Evolutionary conservation across 2,329 filamentous ascomycete species (phyloP).

Genomic region (Botryotinia convoluta): DNA sequence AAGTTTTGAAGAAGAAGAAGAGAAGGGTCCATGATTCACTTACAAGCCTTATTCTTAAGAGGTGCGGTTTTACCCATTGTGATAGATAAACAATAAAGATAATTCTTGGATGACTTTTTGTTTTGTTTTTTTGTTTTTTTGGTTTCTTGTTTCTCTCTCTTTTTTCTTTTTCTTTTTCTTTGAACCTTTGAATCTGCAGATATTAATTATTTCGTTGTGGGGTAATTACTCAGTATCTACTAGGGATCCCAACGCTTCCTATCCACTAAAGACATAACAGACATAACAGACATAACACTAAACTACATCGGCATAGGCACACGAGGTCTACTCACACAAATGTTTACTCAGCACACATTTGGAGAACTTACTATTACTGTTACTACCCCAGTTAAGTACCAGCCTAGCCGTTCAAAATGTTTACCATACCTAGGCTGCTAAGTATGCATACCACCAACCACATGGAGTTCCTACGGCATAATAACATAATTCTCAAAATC

Average conservation of each 20-base stretch:
- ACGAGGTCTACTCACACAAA: not conserved
- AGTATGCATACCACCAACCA: not conserved
- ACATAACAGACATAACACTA: not conserved
- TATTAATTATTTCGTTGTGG: conserved; percentile 13
- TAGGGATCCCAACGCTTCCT: not conserved
- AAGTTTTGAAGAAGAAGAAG: not conserved
- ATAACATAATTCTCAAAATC: not conserved
- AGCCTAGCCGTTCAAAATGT: not conserved
- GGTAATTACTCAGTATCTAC: not conserved
- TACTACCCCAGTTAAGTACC: not conserved
- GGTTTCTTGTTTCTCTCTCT: not conserved
- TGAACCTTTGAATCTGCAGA: not conserved
- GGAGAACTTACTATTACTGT: too few species aligned
- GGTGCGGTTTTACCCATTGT: conserved; percentile 40
- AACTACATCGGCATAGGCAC: not conserved
- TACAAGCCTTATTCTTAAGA: conserved; percentile 36
- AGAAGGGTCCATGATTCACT: conserved; percentile 7
- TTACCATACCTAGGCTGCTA: not conserved
- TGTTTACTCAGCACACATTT: not conserved
- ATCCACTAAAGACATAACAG: not conserved
- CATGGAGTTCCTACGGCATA: not conserved
- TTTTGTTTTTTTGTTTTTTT: not conserved
- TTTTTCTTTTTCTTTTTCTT: not conserved
- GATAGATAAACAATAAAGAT: not conserved
- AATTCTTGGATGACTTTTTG: not conserved